Evolutionary conservation across 164 flowering plant species (phyloP).

Genomic region (Buxus sempervirens): DNA sequence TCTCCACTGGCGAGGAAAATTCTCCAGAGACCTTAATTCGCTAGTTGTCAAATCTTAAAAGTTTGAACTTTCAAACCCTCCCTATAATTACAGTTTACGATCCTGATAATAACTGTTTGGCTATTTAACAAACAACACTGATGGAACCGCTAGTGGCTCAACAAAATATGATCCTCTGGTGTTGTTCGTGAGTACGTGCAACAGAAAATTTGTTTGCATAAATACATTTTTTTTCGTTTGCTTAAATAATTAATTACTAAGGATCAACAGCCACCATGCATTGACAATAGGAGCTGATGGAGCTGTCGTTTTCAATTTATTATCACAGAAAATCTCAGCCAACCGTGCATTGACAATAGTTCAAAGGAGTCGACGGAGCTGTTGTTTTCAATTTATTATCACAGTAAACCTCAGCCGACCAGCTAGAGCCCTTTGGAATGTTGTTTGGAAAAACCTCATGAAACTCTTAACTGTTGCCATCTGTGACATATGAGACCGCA

Average conservation of each 20-base stretch:
- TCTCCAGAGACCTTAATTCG: no score
- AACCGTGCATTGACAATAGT: no score
- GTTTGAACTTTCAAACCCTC: no score
- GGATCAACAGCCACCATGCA: no score
- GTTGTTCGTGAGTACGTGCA: constrained; percentile 2
- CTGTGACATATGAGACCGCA: neutral
- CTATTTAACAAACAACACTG: neutral
- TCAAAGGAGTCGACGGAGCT: no score
- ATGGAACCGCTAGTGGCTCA: neutral
- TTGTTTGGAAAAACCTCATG: neutral
- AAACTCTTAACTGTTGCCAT: no score
- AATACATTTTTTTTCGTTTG: no score
- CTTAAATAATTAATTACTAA: neutral
- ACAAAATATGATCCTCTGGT: neutral
- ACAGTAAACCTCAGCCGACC: constrained; percentile 8
- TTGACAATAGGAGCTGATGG: no score
- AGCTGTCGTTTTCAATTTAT: no score
- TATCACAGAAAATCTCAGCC: constrained; percentile 4
- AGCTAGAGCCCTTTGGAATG: constrained; percentile 11
- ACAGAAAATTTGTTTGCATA: neutral
- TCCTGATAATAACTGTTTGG: neutral
- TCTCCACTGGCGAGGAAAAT: no score
- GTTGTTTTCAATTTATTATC: neutral
- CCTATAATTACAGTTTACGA: neutral
- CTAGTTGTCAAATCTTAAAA: no score